phyloP scores from a whole-genome alignment of 2,329 filamentous ascomycete genomes.

The Elsinoe fawcettii region DNA sequence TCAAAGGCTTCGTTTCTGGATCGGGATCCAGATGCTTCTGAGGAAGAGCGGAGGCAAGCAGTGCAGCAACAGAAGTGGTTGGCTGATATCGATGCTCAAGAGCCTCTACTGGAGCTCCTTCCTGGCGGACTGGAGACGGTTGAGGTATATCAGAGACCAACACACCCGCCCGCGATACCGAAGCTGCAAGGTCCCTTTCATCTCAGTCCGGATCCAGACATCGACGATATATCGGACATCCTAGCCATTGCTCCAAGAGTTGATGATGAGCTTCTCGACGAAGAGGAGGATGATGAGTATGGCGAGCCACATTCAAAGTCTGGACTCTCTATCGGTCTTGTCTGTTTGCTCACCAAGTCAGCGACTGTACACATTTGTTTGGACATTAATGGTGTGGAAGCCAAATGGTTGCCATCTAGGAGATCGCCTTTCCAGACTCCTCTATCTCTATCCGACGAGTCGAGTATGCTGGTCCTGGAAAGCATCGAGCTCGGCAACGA shows the following conservation, averaged over 20 bases:
- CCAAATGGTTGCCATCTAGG: constrained; percentile 52
- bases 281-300: constrained; percentile 44
- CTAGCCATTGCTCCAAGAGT: constrained; percentile 48
- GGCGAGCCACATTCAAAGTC: constrained; percentile 34
- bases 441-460: constrained; percentile 1
- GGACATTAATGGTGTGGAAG: constrained; percentile 54
- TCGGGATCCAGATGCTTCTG: constrained; percentile 34
- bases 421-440: constrained; percentile 17
- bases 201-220: constrained; percentile 43
- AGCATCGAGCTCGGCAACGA: constrained; percentile 1
- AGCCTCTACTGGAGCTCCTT: constrained; percentile 34
- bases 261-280: constrained; percentile 46
- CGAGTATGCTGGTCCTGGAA: constrained; percentile 10
- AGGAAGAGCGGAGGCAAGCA: constrained; percentile 37
- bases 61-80: constrained; percentile 56
- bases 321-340: constrained; percentile 48
- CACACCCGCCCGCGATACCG: constrained; percentile 48
- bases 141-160: constrained; percentile 51
- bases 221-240: constrained; percentile 54
- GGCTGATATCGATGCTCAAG: constrained; percentile 47
- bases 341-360: constrained; percentile 50
- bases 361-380: constrained; percentile 53
- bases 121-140: constrained; percentile 33
- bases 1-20: constrained; percentile 52
- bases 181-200: constrained; percentile 56